phyloP scores from a whole-genome alignment of 192 early-diverging fungal genomes.

The Fimicolochytrium jonesii region DNA sequence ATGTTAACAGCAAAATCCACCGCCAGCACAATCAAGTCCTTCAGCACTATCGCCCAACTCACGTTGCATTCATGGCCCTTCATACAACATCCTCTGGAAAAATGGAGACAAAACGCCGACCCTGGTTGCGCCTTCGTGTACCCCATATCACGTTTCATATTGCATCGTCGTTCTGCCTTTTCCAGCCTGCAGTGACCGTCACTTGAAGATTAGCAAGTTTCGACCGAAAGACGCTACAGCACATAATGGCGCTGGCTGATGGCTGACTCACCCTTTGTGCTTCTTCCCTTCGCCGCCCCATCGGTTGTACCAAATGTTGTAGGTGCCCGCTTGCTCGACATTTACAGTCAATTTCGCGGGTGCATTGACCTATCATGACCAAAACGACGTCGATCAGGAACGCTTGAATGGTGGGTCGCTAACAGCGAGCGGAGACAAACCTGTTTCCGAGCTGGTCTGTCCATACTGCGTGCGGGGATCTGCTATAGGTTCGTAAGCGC shows the following conservation, averaged over 20 bases:
- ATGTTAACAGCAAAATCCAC: no score
- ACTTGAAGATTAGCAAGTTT: background rate
- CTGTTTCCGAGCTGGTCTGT: slow-evolving; percentile 37
- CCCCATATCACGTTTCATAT: slow-evolving; percentile 63
- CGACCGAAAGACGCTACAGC: background rate
- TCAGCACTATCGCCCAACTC: no score
- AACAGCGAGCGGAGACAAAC: slow-evolving; percentile 1
- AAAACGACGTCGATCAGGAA: background rate
- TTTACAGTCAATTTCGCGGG: slow-evolving; percentile 16
- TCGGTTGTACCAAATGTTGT: slow-evolving; percentile 67
- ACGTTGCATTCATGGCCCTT: no score
- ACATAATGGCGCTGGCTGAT: no score
- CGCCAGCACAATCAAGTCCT: no score
- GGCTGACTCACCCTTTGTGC: slow-evolving; percentile 23
- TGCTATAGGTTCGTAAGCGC: no score
- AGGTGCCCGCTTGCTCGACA: slow-evolving; percentile 46
- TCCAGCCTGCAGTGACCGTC: slow-evolving; percentile 28
- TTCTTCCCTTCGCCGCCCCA: slow-evolving; percentile 48
- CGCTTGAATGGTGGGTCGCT: background rate
- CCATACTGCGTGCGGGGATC: no score
- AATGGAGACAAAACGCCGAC: slow-evolving; percentile 76
- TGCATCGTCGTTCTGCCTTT: slow-evolving; percentile 60
- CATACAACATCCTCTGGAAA: slow-evolving; percentile 75
- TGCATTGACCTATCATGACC: background rate
- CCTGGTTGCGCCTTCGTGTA: slow-evolving; percentile 58